These are phyloP conservation scores for Patellifolia procumbens DNA, from an alignment of 179 eudicot species.

Conservation along the genomic window DNA sequence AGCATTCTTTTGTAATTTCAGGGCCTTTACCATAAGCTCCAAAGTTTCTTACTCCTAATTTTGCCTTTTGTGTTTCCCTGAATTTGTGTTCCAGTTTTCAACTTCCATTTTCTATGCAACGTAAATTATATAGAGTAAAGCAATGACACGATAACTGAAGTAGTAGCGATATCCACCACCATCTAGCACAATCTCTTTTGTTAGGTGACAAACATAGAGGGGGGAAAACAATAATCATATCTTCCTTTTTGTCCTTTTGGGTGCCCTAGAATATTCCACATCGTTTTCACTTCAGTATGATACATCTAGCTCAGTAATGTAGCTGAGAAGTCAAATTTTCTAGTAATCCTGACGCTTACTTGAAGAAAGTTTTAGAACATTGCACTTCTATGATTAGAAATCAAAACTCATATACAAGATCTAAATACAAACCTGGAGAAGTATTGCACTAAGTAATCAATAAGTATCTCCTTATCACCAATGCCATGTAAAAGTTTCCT, in stretches of 20 bases:
- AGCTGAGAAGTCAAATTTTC: not conserved
- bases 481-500: slow-evolving; percentile 65
- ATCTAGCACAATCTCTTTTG: not conserved
- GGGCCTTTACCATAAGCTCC: not conserved
- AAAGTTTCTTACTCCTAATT: not conserved
- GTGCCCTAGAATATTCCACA: not conserved
- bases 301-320: not conserved
- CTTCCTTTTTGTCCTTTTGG: not conserved
- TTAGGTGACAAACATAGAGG: not conserved
- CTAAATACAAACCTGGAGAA: slow-evolving; percentile 55
- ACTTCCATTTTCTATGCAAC: not conserved
- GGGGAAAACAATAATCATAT: not conserved
- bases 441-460: slow-evolving; percentile 61
- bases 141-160: not conserved
- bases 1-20: not conserved
- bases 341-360: not conserved
- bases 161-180: not conserved
- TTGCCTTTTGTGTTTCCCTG: not conserved
- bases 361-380: not conserved
- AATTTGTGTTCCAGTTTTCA: not conserved
- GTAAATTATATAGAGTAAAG: not conserved
- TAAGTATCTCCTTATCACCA: slow-evolving; percentile 63
- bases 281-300: not conserved
- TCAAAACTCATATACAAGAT: not conserved
- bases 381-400: not conserved